These are phyloP conservation scores for Pseudopithomyces maydicus DNA, from an alignment of 2,329 filamentous ascomycete genomes.

Conservation along the genomic window DNA sequence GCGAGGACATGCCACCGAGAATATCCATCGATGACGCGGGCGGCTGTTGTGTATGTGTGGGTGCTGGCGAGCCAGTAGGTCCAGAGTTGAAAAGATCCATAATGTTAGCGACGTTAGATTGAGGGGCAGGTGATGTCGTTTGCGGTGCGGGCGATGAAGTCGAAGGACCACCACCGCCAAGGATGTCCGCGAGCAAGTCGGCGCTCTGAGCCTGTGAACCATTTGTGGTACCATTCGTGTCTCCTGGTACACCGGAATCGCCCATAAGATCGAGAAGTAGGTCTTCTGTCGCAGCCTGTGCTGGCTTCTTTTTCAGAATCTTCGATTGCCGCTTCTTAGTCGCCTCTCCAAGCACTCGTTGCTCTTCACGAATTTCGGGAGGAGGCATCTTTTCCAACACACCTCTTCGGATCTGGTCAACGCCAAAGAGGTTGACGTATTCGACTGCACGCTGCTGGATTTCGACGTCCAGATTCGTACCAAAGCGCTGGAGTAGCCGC, in stretches of 20 bases:
- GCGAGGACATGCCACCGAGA: conserved; percentile 51
- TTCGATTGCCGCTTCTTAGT: conserved; percentile 59
- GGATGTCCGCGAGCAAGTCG: conserved; percentile 88
- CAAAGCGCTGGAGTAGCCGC: conserved; percentile 75
- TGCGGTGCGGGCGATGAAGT: conserved; percentile 53
- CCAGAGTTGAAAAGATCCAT: conserved; percentile 82
- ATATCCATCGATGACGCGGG: conserved; percentile 47
- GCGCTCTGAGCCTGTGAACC: conserved; percentile 72
- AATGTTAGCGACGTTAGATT: conserved; percentile 64
- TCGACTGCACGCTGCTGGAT: conserved; percentile 96
- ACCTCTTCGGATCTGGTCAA: conserved; percentile 83
- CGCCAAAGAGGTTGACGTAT: conserved; percentile 91
- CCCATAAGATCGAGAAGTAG: conserved; percentile 92
- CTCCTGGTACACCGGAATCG: conserved; percentile 64
- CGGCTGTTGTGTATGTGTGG: conserved; percentile 46
- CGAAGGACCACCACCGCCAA: conserved; percentile 69
- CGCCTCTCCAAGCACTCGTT: conserved; percentile 84
- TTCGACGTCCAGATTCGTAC: conserved; percentile 90
- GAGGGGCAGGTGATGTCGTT: conserved; percentile 39
- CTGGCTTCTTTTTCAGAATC: conserved; percentile 70
- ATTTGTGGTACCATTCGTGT: conserved; percentile 60
- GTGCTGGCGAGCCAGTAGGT: conserved; percentile 46
- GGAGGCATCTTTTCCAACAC: conserved; percentile 98
- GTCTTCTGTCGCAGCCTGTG: conserved; percentile 88
- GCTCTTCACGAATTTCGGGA: conserved; percentile 95